phyloP scores from a whole-genome alignment of 2,329 filamentous ascomycete genomes.

The Fusarium solani-melongenae region DNA sequence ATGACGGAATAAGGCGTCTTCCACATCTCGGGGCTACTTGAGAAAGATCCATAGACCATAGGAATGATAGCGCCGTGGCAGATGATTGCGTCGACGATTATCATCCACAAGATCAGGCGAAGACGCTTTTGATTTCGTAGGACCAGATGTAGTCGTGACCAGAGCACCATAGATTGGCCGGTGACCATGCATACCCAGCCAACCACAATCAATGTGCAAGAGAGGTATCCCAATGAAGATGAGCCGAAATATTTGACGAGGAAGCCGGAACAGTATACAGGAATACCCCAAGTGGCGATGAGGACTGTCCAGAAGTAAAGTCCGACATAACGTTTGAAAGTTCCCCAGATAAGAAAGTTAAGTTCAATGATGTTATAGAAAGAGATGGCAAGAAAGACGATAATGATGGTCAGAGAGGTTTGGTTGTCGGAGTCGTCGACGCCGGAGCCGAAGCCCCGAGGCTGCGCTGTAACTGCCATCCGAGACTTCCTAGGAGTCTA shows the following conservation, averaged over 20 bases:
- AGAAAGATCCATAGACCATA: constrained; percentile 64
- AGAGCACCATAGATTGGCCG: constrained; percentile 70
- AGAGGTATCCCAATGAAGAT: constrained; percentile 32
- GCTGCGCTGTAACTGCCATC: neutral
- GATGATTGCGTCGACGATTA: constrained; percentile 64
- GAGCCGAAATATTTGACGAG: constrained; percentile 52
- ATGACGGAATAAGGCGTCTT: constrained; percentile 54
- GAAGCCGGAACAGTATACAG: constrained; percentile 56
- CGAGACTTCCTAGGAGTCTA: neutral
- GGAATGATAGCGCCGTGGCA: constrained; percentile 65
- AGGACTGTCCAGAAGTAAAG: constrained; percentile 55
- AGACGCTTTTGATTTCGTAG: constrained; percentile 61
- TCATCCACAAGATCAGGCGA: constrained; percentile 65
- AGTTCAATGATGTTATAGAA: constrained; percentile 52
- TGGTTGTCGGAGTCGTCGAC: constrained; percentile 25
- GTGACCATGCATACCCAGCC: constrained; percentile 64
- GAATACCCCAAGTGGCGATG: constrained; percentile 48
- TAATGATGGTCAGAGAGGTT: constrained; percentile 37
- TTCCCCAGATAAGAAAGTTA: constrained; percentile 49
- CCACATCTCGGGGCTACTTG: constrained; percentile 35
- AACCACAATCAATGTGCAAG: constrained; percentile 33
- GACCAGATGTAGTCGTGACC: constrained; percentile 71
- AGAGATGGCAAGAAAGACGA: constrained; percentile 47
- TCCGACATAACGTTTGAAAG: constrained; percentile 49
- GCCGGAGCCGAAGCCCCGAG: constrained; percentile 37